Percentiles rank a stretch among this genome's conserved stretches.
phyloP scores from a whole-genome alignment of 768 basidiomycete genomes.

The Boletus coccyginus region DNA sequence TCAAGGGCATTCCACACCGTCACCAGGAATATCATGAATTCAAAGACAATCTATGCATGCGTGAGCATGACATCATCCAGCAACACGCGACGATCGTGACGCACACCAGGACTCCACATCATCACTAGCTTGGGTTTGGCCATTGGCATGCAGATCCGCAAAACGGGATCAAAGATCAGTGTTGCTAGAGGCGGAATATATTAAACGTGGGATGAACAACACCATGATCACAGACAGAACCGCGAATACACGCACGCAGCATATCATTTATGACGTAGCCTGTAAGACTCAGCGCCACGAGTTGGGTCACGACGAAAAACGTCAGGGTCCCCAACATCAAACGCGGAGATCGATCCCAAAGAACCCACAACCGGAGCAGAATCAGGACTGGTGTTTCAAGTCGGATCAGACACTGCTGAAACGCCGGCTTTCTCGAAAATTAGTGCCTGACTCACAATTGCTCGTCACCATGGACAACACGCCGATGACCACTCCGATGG shows the following conservation, averaged over 20 bases:
- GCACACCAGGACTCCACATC: slow-evolving; percentile 32
- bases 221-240: neutral
- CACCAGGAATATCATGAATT: slow-evolving; percentile 30
- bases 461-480: slow-evolving; percentile 34
- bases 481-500: slow-evolving; percentile 27
- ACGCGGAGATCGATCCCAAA: slow-evolving; percentile 30
- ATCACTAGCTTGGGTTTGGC: slow-evolving; percentile 19
- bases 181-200: slow-evolving; percentile 9
- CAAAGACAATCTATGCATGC: slow-evolving; percentile 25
- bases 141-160: slow-evolving; percentile 22
- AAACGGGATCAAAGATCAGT: slow-evolving; percentile 2
- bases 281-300: slow-evolving; percentile 18
- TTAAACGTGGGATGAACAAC: neutral
- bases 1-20: slow-evolving; percentile 31
- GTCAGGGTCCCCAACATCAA: slow-evolving; percentile 30
- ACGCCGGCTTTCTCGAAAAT: neutral
- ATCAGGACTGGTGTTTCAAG: slow-evolving; percentile 31
- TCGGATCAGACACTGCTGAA: slow-evolving; percentile 4
- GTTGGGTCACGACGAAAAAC: slow-evolving; percentile 32
- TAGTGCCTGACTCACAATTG: slow-evolving; percentile 30
- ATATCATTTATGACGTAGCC: slow-evolving; percentile 26
- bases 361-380: slow-evolving; percentile 38
- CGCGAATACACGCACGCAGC: slow-evolving; percentile 23
- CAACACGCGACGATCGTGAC: neutral
- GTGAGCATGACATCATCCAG: neutral